Base-by-base conservation (phyloP, 257 asterid genomes). In the Scutellaria galericulata region DNA sequence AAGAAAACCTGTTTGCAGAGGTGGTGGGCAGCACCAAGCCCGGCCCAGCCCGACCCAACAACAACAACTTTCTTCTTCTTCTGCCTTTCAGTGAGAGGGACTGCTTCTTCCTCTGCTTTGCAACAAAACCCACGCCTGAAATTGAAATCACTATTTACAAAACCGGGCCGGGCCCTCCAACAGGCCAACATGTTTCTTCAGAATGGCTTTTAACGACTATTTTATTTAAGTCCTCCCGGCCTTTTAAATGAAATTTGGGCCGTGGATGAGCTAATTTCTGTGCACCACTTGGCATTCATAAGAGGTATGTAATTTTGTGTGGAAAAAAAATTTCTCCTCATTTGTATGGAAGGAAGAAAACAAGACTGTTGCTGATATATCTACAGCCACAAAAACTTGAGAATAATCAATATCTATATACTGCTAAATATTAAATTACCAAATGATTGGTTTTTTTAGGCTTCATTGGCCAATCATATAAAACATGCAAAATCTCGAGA, bases 1-100 rank as follows among this genome's bases (percentile, higher is more conserved):
- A 13, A 31, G 7, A 61, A 48, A 1, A 85, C 95, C 87, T 86
- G 92, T 48, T 86, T 81, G 75, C 86, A 84, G 20, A 88, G 90
- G 77, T 88, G 90, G 47, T 86, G 88, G 47, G 91, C 90, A 63
- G 88, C 90, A 15, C 85, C 91, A 0, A 88, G 83, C 55, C 95
- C 92, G 53, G 92, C 90, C 90, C 89, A 85, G 63, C 90, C 90
- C 40, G 90, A 89, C 22, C 89, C 93, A 64, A 86, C 86, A 6
- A 86, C 61, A 13, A 89, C 65, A 39, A 89, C 83, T 74, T 85
- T 85, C 79, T 82, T 88, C 83, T 83, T 86, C 71, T 58, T 84
- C 71, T 54, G 58, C 15, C 79, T 71, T 56, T 71, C 77, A 42
- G 61, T 41, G 15, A 54, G 48, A 14, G 81, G 37, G 7, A 64